Conservation (phyloP, 75 land plant genomes). For the Selaginella moellendorffii region DNA sequence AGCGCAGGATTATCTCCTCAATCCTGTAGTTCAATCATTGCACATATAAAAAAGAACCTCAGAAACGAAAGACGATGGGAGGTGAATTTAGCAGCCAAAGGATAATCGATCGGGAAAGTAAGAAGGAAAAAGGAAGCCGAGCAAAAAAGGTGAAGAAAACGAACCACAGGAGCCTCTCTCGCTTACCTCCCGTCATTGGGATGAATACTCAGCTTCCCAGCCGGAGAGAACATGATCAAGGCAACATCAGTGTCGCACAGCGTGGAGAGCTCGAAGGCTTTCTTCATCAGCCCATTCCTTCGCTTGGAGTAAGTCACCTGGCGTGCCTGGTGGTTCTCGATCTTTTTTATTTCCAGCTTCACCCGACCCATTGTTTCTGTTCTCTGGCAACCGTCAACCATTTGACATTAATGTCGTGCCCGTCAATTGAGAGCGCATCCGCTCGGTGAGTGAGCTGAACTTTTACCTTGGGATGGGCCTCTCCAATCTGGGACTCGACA, state of each 20-base stretch:
- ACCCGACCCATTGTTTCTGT: constrained; percentile 9
- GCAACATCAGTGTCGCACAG: constrained; percentile 12
- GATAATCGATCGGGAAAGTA: not conserved
- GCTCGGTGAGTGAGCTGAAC: no score
- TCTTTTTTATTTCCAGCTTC: constrained; percentile 9
- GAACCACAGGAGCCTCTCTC: no score
- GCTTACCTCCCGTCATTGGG: constrained; percentile 21
- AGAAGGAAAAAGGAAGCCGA: not conserved
- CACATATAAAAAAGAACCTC: not conserved
- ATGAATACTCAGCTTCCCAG: constrained; percentile 10
- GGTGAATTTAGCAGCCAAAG: not conserved
- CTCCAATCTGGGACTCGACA: no score
- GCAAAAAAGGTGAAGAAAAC: no score
- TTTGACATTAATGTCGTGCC: not conserved
- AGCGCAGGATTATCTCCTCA: constrained; percentile 19
- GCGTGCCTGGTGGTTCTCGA: constrained; percentile 7
- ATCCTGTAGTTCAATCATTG: constrained; percentile 12
- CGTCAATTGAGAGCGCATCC: not conserved
- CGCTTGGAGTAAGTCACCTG: constrained; percentile 6
- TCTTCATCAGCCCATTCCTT: not conserved
- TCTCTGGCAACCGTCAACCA: not conserved
- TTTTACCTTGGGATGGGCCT: no score
- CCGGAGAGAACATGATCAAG: not conserved
- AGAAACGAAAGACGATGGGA: not conserved
- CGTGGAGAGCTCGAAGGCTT: constrained; percentile 1